Percentiles rank a stretch among this genome's conserved stretches.
Conservation (phyloP, 2,329 filamentous ascomycete genomes). For the Basipetospora chlamydospora region DNA sequence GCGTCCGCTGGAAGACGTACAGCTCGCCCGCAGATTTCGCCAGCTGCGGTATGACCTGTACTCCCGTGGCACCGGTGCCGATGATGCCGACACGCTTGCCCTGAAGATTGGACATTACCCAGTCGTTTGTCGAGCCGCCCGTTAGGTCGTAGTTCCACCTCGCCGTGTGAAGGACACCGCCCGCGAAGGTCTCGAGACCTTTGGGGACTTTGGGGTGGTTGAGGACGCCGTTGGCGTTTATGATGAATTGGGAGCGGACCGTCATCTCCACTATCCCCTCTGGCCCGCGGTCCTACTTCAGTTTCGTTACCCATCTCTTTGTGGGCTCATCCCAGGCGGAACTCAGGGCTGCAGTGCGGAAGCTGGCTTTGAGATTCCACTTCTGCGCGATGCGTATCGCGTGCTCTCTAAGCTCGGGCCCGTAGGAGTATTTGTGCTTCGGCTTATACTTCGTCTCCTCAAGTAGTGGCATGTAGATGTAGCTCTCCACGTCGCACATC, state of each 20-base stretch:
- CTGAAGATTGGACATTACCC: constrained; percentile 27
- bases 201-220: constrained; percentile 26
- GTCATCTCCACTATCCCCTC: constrained; percentile 11
- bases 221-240: constrained; percentile 23
- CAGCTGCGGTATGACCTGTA: constrained; percentile 29
- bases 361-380: constrained; percentile 24
- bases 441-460: constrained; percentile 48
- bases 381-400: constrained; percentile 25
- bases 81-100: constrained; percentile 32
- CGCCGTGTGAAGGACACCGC: constrained; percentile 28
- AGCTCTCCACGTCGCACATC: constrained; percentile 44
- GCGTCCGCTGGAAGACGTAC: constrained; percentile 43
- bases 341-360: constrained; percentile 24
- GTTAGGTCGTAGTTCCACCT: constrained; percentile 29
- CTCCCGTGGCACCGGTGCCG: constrained; percentile 33
- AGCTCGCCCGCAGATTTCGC: constrained; percentile 32
- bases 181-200: constrained; percentile 25
- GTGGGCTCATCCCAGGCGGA: constrained; percentile 31
- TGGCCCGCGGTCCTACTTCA: constrained; percentile 14
- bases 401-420: constrained; percentile 27
- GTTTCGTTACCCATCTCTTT: constrained; percentile 10
- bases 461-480: constrained; percentile 44
- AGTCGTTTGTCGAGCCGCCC: constrained; percentile 23
- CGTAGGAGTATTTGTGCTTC: constrained; percentile 29
- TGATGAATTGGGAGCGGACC: constrained; percentile 24